Evolutionary conservation across 192 early-diverging fungal genomes (phyloP).

Genomic region (Podila epicladia): DNA sequence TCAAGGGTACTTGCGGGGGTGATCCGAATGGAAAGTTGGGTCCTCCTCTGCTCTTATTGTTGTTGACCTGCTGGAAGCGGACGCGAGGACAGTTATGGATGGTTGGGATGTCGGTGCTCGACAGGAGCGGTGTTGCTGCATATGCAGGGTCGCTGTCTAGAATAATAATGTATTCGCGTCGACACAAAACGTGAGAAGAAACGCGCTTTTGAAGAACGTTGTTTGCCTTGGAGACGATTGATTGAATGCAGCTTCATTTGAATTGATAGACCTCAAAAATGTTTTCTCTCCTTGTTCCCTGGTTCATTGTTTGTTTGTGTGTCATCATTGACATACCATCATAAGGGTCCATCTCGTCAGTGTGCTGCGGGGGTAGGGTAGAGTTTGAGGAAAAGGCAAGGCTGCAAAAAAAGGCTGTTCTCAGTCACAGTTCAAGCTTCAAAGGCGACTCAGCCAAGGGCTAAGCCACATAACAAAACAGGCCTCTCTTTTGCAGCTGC

Average conservation of each 20-base stretch:
- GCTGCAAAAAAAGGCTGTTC: too few relatives aligned
- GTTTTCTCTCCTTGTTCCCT: background rate
- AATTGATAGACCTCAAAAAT: background rate
- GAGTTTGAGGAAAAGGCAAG: background rate
- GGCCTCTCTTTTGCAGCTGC: too few relatives aligned
- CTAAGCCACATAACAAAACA: too few relatives aligned
- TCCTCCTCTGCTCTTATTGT: slow-evolving; percentile 11
- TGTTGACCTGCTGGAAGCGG: slow-evolving; percentile 21
- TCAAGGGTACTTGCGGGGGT: slow-evolving; percentile 16
- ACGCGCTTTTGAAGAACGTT: background rate
- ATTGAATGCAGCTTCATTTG: background rate
- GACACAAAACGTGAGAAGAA: background rate
- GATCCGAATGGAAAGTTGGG: slow-evolving; percentile 21
- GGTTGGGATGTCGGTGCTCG: slow-evolving; percentile 57
- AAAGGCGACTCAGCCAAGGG: too few relatives aligned
- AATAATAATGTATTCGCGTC: background rate
- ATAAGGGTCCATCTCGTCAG: slow-evolving; percentile 32
- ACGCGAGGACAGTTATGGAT: slow-evolving; percentile 42
- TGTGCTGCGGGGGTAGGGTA: background rate
- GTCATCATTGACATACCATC: slow-evolving; percentile 14
- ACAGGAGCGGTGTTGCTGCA: slow-evolving; percentile 49
- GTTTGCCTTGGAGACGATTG: background rate
- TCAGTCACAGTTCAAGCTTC: too few relatives aligned
- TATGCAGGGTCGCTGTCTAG: slow-evolving; percentile 57
- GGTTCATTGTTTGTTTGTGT: too few relatives aligned